Percentiles rank a stretch among this genome's conserved stretches.
phyloP scores from a whole-genome alignment of 257 asterid species.

The Solanum verrucosum region DNA sequence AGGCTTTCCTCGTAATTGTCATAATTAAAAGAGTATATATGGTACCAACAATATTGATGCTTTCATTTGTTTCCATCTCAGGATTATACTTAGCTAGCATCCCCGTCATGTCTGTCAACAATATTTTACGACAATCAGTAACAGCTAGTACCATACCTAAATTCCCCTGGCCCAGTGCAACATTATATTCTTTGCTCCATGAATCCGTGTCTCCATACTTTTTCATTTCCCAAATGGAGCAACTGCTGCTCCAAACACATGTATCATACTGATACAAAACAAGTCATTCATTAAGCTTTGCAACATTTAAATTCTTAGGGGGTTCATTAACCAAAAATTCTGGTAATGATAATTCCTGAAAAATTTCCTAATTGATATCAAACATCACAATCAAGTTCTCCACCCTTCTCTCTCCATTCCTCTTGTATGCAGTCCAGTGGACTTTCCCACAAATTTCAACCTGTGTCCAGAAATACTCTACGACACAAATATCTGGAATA shows the following conservation, averaged over 20 bases:
- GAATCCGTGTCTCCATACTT: not conserved
- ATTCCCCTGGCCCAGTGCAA: not conserved
- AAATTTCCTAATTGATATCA: conserved; percentile 1
- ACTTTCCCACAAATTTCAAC: not conserved
- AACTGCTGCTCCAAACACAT: not conserved
- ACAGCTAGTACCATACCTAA: not conserved
- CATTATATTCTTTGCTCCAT: not conserved
- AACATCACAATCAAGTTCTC: conserved; percentile 6
- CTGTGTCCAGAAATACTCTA: conserved; percentile 1
- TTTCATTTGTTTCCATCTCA: not conserved
- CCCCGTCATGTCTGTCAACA: not conserved
- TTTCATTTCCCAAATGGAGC: conserved; percentile 11
- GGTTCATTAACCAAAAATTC: not conserved
- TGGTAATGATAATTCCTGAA: conserved; percentile 1
- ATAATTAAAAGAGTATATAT: not conserved
- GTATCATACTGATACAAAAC: not conserved
- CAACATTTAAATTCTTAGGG: not conserved
- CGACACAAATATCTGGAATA: not conserved
- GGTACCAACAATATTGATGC: not conserved
- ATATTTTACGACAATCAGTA: not conserved
- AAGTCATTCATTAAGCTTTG: not conserved
- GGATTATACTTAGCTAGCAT: not conserved
- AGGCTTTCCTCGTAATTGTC: not conserved
- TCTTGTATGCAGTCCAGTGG: conserved; percentile 1
- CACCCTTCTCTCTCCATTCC: not conserved